Base-by-base conservation (phyloP, 257 asterid species). In the Fraxinus americana region DNA sequence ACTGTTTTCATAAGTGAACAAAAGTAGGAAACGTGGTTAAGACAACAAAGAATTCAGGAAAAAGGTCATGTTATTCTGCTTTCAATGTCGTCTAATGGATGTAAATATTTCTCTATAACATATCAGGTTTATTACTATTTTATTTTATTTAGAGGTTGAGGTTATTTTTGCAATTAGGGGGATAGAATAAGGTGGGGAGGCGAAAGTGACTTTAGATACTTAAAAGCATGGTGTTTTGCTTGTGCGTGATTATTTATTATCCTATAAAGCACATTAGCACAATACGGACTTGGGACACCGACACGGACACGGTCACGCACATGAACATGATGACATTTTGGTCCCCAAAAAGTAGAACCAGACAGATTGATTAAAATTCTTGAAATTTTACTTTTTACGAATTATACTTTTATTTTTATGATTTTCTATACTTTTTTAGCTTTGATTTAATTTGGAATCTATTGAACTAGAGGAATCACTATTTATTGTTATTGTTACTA, bases 31-130 rank as follows among this genome's bases (percentile, higher is more conserved):
- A 63, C 32, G 8, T 27, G 36, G 34, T 36, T 29, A 10, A 45
- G 9, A 13, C 36, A 30, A 5, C 3, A 17, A 66, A 23, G 16
- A 35, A 34, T 27, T 71, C n/a, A 45, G 29, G 39, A 48, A 74
- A 45, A n/a, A 63, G 76, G 65, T 3, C 7, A 63, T 27, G 57
- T 48, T 72, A 23, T 80, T 35, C 17, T 14, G 74, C 61, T 43
- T 48, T 67, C 34, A 5, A 54, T 54, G 65, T 54, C 12, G 27
- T 19, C 27, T 54, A n/a, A n/a, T 54, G 27, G 27, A 54, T 54
- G 27, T 54, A 54, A 19, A 54, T 54, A 6, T 54, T 54, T 19
- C 23, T 54, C 27, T 5, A n/a, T 8, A 17, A 54, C 25, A n/a
- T 23, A 54, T 54, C 27, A 5, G 27, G 65, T 54, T 54, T 54